Base-by-base conservation (phyloP, 257 asterid genomes). In the Coffea eugenioides region DNA sequence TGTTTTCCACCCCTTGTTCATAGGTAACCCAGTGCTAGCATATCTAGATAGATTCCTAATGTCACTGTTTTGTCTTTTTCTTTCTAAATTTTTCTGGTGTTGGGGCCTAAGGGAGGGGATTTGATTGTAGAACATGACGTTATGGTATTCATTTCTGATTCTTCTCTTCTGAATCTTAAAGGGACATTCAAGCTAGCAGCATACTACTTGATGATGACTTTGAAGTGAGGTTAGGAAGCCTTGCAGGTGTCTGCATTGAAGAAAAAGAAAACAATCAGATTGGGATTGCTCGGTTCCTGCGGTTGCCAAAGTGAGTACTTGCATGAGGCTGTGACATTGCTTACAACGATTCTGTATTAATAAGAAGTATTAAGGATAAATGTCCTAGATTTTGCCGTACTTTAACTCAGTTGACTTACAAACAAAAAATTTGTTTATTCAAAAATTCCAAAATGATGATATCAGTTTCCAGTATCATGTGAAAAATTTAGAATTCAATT, bases 121-220 rank as follows among this genome's bases (percentile, higher is more conserved):
- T 10, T 10, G 36, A 41, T n/a, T 21, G 20, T 6, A 25, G 15
- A 25, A 20, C 1, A 18, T 69, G 41, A 8, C 13, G 1, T 12
- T 2, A 9, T 2, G 54, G 21, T 16, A 10, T 5, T 46, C 2
- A 31, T 39, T 12, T 34, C 64, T 59, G 46, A 0, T 76, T 12
- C 23, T 62, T 64, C 27, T 10, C 13, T 64, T 41, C 5, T 41
- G 23, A 34, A 7, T 54, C n/a, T 43, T 13, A 7, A 20, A 75
- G 82, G 4, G 78, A 79, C 31, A 16, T 79, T 61, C 77, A 71
- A 41, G 77, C 77, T 57, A 71, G 82, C 72, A 79, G 82, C 77
- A 57, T 61, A 27, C 45, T 79, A 13, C 77, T 64, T 13, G 82
- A 79, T 12, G 57, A 79, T 31, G 25, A 79, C 10, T 46, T 45